These are phyloP conservation scores for Plasmodium gonderi DNA, from an alignment of 169 alveolate species.

Conservation along the genomic window DNA sequence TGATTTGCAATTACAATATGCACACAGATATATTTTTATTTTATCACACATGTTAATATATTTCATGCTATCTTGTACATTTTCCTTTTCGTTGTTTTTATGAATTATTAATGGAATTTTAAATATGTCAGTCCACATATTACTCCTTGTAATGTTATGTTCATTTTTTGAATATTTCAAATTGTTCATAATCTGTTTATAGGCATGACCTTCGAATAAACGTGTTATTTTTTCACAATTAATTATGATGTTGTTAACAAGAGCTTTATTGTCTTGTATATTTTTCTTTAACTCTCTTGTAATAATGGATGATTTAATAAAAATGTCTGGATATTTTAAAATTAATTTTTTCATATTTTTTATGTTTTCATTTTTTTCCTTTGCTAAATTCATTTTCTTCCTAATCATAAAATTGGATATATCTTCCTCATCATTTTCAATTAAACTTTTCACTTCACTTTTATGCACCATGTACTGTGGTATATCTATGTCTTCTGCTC, in stretches of 20 bases:
- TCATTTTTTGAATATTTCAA: background rate
- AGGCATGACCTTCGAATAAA: slow-evolving; percentile 25
- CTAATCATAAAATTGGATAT: slow-evolving; percentile 22
- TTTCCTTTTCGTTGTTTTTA: slow-evolving; percentile 38
- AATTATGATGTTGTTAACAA: slow-evolving; percentile 16
- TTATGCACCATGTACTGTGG: background rate
- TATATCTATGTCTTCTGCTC: slow-evolving; percentile 5
- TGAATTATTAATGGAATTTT: slow-evolving; percentile 54
- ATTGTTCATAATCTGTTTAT: background rate
- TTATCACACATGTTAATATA: slow-evolving; percentile 18
- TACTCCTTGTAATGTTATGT: background rate
- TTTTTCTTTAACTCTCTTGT: slow-evolving; percentile 46
- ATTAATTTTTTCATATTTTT: slow-evolving; percentile 70
- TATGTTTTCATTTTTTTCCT: slow-evolving; percentile 54
- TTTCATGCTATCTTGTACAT: slow-evolving; percentile 32
- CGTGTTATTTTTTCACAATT: slow-evolving; percentile 27
- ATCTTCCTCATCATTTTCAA: slow-evolving; percentile 58
- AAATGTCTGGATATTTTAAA: slow-evolving; percentile 47
- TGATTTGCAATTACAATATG: background rate
- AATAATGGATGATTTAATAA: slow-evolving; percentile 51
- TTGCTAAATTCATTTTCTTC: slow-evolving; percentile 50
- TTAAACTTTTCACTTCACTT: background rate
- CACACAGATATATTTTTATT: background rate
- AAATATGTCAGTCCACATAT: slow-evolving; percentile 4
- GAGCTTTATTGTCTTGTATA: slow-evolving; percentile 9